Percentiles rank a stretch among this genome's conserved stretches.
These are phyloP conservation scores for Alternaria sp. DNA, from an alignment of 2,329 filamentous ascomycete genomes.

Conservation along the genomic window DNA sequence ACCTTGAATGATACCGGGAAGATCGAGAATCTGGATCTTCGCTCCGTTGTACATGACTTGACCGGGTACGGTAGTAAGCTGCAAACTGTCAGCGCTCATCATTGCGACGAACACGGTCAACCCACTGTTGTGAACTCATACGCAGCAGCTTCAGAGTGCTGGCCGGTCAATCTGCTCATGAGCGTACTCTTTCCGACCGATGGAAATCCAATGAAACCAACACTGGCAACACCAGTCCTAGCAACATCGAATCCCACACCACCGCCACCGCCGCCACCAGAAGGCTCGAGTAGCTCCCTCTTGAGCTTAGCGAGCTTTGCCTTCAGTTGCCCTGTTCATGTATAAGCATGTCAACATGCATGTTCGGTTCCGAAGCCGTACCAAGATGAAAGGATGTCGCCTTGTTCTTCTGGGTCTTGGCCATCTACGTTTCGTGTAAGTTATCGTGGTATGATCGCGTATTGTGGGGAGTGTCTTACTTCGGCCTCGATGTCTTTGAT, in stretches of 20 bases:
- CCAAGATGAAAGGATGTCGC: constrained; percentile 91
- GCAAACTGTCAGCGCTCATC: constrained; percentile 19
- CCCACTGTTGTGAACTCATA: constrained; percentile 92
- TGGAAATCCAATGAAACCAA: constrained; percentile 97
- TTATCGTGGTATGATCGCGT: constrained; percentile 20
- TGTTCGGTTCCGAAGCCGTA: constrained; percentile 28
- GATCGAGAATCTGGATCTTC: constrained; percentile 96
- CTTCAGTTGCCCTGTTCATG: constrained; percentile 77
- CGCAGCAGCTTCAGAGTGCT: constrained; percentile 95
- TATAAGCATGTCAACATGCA: constrained; percentile 33
- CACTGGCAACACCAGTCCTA: constrained; percentile 93
- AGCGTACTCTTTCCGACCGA: constrained; percentile 98
- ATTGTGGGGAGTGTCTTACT: constrained; percentile 62
- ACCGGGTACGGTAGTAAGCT: constrained; percentile 91
- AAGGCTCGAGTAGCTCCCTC: constrained; percentile 89
- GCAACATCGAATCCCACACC: constrained; percentile 96
- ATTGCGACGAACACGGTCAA: background rate
- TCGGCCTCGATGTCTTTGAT: constrained; percentile 98
- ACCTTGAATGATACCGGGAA: constrained; percentile 98
- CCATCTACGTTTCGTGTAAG: constrained; percentile 71
- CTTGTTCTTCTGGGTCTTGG: constrained; percentile 97
- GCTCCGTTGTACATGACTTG: constrained; percentile 97
- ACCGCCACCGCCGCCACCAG: constrained; percentile 81
- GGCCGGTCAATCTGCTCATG: constrained; percentile 92
- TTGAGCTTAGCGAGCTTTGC: constrained; percentile 98